These are phyloP conservation scores for Aspergillus quadrilineatus DNA, from an alignment of 2,329 filamentous ascomycete species.

Conservation along the genomic window DNA sequence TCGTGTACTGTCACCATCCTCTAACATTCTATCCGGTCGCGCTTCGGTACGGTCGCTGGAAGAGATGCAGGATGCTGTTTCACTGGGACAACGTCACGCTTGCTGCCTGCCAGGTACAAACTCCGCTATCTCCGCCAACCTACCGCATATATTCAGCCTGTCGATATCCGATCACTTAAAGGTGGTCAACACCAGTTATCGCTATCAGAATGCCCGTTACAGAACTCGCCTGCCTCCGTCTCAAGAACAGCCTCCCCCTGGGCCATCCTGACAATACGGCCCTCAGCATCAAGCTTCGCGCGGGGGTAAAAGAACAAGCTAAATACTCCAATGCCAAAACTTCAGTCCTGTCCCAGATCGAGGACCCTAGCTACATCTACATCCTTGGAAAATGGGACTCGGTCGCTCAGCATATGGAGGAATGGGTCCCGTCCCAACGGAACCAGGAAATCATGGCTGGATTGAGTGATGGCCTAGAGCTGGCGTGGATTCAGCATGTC, in stretches of 20 bases:
- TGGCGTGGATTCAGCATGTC: conserved; percentile 47
- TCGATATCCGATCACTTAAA: not conserved
- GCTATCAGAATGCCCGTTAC: not conserved
- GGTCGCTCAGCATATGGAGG: conserved; percentile 40
- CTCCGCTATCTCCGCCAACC: not conserved
- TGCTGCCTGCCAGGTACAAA: not conserved
- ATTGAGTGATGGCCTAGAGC: conserved; percentile 38
- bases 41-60: no score
- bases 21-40: no score
- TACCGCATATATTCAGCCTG: not conserved
- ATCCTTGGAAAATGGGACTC: conserved; percentile 50
- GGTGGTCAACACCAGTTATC: not conserved
- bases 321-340: not conserved
- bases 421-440: conserved; percentile 44
- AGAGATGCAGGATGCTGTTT: no score
- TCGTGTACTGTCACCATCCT: no score
- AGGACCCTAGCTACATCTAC: conserved; percentile 46
- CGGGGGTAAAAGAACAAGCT: not conserved
- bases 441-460: conserved; percentile 43
- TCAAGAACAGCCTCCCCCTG: not conserved
- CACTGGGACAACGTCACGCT: no score
- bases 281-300: not conserved
- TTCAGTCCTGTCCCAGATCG: conserved; percentile 35
- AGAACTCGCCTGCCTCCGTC: conserved; percentile 3
- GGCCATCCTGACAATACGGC: not conserved